phyloP scores from a whole-genome alignment of 441 rosid species.

The Adansonia gregorii region DNA sequence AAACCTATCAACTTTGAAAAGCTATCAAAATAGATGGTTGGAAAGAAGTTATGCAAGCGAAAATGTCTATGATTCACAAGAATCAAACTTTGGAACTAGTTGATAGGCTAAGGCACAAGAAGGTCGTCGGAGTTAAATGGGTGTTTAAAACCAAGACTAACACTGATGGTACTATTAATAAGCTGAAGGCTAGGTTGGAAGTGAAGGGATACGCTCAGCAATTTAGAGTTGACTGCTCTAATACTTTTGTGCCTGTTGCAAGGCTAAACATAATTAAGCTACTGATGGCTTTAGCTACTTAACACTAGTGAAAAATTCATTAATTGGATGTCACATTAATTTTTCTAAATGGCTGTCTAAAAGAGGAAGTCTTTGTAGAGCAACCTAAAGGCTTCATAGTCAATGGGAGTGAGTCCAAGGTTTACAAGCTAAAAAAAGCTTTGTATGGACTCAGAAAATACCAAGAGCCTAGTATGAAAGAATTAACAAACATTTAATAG shows the following conservation, averaged over 20 bases:
- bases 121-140: too few relatives aligned
- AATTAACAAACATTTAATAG: not conserved
- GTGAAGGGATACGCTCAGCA: not conserved
- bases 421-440: not conserved
- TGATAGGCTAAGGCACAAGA: too few relatives aligned
- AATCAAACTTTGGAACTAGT: too few relatives aligned
- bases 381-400: too few relatives aligned
- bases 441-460: not conserved
- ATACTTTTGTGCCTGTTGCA: not conserved
- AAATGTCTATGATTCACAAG: too few relatives aligned
- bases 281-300: not conserved
- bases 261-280: not conserved
- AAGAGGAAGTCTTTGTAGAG: too few relatives aligned
- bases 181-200: not conserved
- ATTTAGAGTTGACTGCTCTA: not conserved
- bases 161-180: not conserved
- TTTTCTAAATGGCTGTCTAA: not conserved
- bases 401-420: not conserved
- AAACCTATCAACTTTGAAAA: too few relatives aligned
- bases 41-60: not conserved
- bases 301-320: not conserved
- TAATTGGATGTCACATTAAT: constrained; percentile 34
- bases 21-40: too few relatives aligned
- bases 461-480: not conserved
- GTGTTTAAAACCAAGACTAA: too few relatives aligned